Conservation (phyloP, 116 monocot species). For the Cymodocea nodosa region DNA sequence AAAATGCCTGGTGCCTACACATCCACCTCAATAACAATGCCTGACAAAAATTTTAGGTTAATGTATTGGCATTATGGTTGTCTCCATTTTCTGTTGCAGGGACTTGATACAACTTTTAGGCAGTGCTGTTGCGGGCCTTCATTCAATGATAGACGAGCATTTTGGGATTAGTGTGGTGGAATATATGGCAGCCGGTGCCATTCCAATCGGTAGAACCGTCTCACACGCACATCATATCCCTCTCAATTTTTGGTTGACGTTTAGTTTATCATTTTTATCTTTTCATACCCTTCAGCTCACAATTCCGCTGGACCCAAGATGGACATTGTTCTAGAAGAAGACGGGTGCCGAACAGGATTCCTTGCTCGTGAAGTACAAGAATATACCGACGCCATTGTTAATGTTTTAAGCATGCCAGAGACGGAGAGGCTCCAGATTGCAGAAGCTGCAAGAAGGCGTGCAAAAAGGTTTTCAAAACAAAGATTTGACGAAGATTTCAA, state of each 20-base stretch:
- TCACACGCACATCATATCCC: not conserved
- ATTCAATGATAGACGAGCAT: constrained; percentile 93
- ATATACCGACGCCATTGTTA: constrained; percentile 72
- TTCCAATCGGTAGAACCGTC: constrained; percentile 78
- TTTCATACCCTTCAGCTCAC: constrained; percentile 40
- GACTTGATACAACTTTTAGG: constrained; percentile 76
- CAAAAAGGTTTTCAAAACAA: constrained; percentile 59
- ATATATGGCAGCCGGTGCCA: constrained; percentile 92
- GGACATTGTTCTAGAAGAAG: constrained; percentile 83
- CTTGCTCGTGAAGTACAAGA: constrained; percentile 56
- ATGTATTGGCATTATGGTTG: not conserved
- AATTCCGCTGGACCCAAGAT: constrained; percentile 89
- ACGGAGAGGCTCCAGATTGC: constrained; percentile 54
- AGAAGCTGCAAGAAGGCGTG: constrained; percentile 52
- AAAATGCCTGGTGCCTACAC: too few species aligned
- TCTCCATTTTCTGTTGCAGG: constrained; percentile 12
- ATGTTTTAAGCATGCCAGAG: constrained; percentile 56
- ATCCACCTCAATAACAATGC: too few species aligned
- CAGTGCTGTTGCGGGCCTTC: constrained; percentile 70
- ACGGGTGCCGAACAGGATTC: constrained; percentile 63
- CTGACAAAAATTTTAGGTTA: too few species aligned
- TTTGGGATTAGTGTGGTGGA: constrained; percentile 93
- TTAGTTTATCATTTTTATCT: not conserved
- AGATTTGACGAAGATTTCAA: constrained; percentile 66
- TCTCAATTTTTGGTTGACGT: not conserved